Evolutionary conservation across 192 early-diverging fungal species (phyloP), one percentile per base, ranked within the genome.

Genomic region (Mortierella claussenii): DNA sequence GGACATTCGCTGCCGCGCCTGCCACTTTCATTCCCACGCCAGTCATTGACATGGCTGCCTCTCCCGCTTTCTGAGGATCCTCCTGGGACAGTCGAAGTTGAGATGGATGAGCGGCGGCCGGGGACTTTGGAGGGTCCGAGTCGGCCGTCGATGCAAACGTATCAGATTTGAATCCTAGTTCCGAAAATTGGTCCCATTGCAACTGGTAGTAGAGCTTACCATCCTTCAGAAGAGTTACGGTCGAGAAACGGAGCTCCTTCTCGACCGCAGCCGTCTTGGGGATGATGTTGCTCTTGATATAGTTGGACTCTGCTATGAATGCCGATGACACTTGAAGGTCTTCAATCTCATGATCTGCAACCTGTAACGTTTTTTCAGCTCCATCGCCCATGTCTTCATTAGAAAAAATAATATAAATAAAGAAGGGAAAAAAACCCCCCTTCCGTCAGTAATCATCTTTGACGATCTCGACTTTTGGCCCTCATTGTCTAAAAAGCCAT

Each of bases 181-280:
- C 60, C 26, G 70, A 75, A 60, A 75, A 75, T 40, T 75, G 48
- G 21, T 75, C 63, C 70, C 70, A 75, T 60, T 66, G 70, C 49
- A 75, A 32, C 57, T 75, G 62, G 63, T 75, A 65, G 31, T 60
- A 60, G 70, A 75, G 70, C 70, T 65, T 75, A 75, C 70, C 70
- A 75, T 75, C 70, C 70, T 65, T 75, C 63, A 75, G 34, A 45
- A 75, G 70, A 32, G 70, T 75, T 40, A 63, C 62, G 34, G 70
- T 66, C 32, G 70, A 75, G 70, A 75, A 75, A 18, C 57, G 56
- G 40, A 30, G 63, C 40, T 75, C 70, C 34, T 75, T 75, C 34
- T 33, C 48, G 13, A 17, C 44, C 31, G 48, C 43, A 37, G 20
- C 56, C 33, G 28, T 51, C 49, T 65, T 60, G 58, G 34, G 68